These are phyloP conservation scores for Suillus subluteus DNA, from an alignment of 768 basidiomycete genomes.

Conservation along the genomic window DNA sequence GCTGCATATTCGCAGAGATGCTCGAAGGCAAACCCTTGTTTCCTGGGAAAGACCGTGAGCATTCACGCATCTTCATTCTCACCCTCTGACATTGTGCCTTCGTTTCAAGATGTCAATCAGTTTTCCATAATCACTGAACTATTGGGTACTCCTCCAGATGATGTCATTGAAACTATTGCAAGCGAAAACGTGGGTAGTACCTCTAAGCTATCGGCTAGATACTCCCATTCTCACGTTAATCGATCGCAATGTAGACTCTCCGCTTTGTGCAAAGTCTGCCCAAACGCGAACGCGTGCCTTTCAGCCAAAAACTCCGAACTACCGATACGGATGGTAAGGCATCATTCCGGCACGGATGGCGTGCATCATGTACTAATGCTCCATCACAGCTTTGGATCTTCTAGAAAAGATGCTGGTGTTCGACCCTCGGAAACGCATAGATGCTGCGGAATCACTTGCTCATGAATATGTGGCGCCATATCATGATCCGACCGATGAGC, in stretches of 20 bases:
- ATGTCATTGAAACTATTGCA: constrained; percentile 98
- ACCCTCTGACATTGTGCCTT: constrained; percentile 16
- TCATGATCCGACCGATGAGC: constrained; percentile 98
- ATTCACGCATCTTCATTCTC: constrained; percentile 15
- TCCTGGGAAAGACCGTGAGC: constrained; percentile 99
- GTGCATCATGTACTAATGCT: background rate
- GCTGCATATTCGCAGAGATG: constrained; percentile 99
- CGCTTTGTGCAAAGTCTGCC: constrained; percentile 98
- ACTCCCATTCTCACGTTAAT: constrained; percentile 19
- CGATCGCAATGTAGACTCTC: constrained; percentile 65
- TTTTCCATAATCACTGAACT: constrained; percentile 99
- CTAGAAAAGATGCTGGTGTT: constrained; percentile 99
- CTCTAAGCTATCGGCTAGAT: background rate
- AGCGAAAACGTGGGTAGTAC: constrained; percentile 84
- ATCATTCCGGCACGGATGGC: background rate
- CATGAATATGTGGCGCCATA: constrained; percentile 97
- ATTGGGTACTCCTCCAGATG: constrained; percentile 97
- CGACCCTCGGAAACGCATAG: constrained; percentile 96
- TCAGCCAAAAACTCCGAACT: constrained; percentile 89
- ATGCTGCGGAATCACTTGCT: constrained; percentile 83
- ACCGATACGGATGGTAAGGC: constrained; percentile 80
- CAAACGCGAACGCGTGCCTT: constrained; percentile 94
- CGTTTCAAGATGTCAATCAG: constrained; percentile 90
- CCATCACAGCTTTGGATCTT: constrained; percentile 78
- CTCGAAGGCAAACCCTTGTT: constrained; percentile 97